Base-by-base conservation (phyloP, 2,329 filamentous ascomycete genomes). In the Diaporthe sp. region DNA sequence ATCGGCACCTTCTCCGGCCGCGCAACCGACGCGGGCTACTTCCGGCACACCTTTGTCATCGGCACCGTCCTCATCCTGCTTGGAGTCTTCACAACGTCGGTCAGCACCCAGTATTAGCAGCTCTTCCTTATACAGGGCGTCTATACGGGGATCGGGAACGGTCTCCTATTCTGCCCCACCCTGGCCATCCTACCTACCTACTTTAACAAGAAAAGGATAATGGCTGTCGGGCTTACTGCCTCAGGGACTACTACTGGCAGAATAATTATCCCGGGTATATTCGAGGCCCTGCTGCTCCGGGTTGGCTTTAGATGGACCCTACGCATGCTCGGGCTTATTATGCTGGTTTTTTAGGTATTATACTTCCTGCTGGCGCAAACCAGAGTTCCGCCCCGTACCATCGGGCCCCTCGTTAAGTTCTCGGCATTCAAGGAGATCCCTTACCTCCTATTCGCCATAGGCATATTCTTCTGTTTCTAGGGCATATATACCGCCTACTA, bases 141-240 rank as follows among this genome's bases (percentile, higher is more conserved):
- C 19, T 86, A 86, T 71, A 82, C 87, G 73, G 90, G 90, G 2
- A 71, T 92, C 0, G 91, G 90, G 2, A 88, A 88, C 71, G 92
- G 92, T 4, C 90, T 86, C 74, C 81, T 94, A 6, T 94, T 93
- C 81, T 89, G 91, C 61, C 90, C 92, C 0, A 86, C 88, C 55
- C 86, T 94, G 47, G 89, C 92, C 2, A 88, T 93, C 8, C 83
- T 94, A 1, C 89, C 92, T 7, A 91, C 92, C 17, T 94, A 94
- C 78, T 94, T 93, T 79, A 84, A 82, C 73, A 85, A 83, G 58
- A 88, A 85, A 74, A 85, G 90, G 66, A 87, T 88, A 0, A 82
- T 94, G 4, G 92, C 89, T 17, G 88, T 93, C 61, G 92, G 92
- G 17, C 81, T 93, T 25, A 86, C 88, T 1, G 90, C 91, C 1